A percentile compares a stretch with the other conserved stretches of the same genome.
These are phyloP conservation scores for Globisporangium camurandrum DNA, from an alignment of 352 stramenopile genomes.

Conservation along the genomic window DNA sequence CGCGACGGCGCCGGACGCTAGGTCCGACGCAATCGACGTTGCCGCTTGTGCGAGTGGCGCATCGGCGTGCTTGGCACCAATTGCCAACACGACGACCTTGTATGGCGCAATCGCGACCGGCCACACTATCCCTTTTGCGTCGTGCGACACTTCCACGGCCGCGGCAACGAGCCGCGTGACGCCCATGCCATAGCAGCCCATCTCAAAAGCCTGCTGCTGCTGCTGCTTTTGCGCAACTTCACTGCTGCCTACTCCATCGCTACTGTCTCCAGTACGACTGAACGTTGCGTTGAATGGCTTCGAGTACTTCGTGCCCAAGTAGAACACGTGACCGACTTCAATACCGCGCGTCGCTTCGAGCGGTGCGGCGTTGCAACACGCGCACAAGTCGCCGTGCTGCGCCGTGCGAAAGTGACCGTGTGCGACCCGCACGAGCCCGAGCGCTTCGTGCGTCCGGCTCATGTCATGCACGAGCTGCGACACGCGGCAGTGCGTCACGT, in stretches of 20 bases:
- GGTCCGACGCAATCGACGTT: conserved; percentile 36
- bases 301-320: conserved; percentile 86
- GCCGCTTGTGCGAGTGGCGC: conserved; percentile 41
- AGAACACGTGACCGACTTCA: conserved; percentile 86
- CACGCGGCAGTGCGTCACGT: too few relatives aligned
- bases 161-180: conserved; percentile 76
- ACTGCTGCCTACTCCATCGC: too few relatives aligned
- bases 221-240: too few relatives aligned
- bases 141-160: conserved; percentile 72
- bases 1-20: conserved; percentile 26
- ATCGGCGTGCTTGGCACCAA: conserved; percentile 46
- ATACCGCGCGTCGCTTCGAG: conserved; percentile 79
- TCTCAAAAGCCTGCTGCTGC: conserved; percentile 56
- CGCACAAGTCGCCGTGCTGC: conserved; percentile 55
- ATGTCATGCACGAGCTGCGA: neutral
- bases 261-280: too few relatives aligned
- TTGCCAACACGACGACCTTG: conserved; percentile 72
- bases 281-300: conserved; percentile 70
- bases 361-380: conserved; percentile 32
- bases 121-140: conserved; percentile 77
- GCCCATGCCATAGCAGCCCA: conserved; percentile 87
- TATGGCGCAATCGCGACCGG: conserved; percentile 73
- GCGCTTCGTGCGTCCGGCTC: neutral
- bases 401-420: conserved; percentile 60
- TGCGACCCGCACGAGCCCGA: conserved; percentile 10